A percentile compares a stretch with the other conserved stretches of the same genome.
Conservation (phyloP, 2,329 filamentous ascomycete genomes). For the Claviceps monticola region DNA sequence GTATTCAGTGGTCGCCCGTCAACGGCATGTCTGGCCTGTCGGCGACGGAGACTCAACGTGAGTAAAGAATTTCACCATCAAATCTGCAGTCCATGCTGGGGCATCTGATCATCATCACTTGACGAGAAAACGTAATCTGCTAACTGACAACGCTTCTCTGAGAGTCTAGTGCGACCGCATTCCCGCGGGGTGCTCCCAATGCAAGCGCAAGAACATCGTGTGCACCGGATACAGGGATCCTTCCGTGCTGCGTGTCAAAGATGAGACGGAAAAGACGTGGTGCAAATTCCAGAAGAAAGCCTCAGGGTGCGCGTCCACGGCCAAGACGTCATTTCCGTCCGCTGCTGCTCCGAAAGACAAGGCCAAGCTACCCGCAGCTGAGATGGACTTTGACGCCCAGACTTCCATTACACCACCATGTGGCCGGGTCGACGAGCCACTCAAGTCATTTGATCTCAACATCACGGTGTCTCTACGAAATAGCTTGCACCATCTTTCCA, state of each 20-base stretch:
- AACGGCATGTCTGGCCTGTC: slow-evolving; percentile 15
- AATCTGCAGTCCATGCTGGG: not conserved
- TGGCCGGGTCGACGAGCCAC: not conserved
- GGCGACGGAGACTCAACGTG: slow-evolving; percentile 13
- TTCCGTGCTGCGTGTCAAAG: slow-evolving; percentile 11
- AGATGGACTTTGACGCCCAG: not conserved
- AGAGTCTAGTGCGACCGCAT: slow-evolving; percentile 13
- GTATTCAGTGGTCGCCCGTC: slow-evolving; percentile 17
- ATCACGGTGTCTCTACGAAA: not conserved
- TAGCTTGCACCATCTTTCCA: not conserved
- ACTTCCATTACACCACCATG: not conserved
- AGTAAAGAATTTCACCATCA: not conserved
- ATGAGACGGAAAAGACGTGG: slow-evolving; percentile 13
- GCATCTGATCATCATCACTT: not conserved
- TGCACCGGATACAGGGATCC: slow-evolving; percentile 15
- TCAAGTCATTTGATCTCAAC: not conserved
- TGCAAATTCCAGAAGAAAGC: slow-evolving; percentile 7
- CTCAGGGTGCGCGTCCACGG: slow-evolving; percentile 4
- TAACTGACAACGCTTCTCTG: not conserved
- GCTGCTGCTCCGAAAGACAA: not conserved
- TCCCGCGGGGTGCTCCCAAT: slow-evolving; percentile 14
- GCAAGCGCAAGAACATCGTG: slow-evolving; percentile 13
- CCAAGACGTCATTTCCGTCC: slow-evolving; percentile 5
- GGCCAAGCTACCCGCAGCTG: not conserved
- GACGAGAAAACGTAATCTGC: not conserved